These are phyloP conservation scores for Pleurotus giganteus DNA, from an alignment of 768 basidiomycete species.

Conservation along the genomic window DNA sequence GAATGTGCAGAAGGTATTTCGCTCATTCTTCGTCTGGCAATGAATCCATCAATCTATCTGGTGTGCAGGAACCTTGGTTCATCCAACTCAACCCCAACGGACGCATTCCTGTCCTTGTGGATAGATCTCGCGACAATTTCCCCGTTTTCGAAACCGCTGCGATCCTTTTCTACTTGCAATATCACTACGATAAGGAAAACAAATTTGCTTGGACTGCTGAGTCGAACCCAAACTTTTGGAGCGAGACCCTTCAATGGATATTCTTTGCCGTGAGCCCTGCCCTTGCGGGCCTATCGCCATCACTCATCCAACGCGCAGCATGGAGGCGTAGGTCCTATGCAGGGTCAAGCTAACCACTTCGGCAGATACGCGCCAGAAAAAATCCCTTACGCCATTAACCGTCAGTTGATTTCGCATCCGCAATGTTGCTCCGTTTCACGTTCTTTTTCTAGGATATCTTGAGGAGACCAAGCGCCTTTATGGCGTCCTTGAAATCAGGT, in stretches of 20 bases:
- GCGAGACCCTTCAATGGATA: constrained; percentile 81
- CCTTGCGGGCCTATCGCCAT: not conserved
- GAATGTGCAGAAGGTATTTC: constrained; percentile 68
- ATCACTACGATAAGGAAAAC: constrained; percentile 77
- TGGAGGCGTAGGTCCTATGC: constrained; percentile 86
- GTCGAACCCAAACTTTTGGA: constrained; percentile 56
- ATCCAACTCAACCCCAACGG: constrained; percentile 73
- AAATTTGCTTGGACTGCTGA: constrained; percentile 63
- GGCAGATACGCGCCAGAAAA: constrained; percentile 60
- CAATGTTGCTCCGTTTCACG: not conserved
- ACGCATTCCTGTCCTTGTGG: constrained; percentile 66
- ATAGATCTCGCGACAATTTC: constrained; percentile 61
- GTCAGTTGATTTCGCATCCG: constrained; percentile 30
- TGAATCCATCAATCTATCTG: not conserved
- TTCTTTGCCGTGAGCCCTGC: constrained; percentile 66
- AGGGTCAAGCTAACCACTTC: constrained; percentile 83
- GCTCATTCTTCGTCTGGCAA: no score
- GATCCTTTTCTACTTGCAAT: constrained; percentile 78
- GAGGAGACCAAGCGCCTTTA: constrained; percentile 85
- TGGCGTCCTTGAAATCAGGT: constrained; percentile 76
- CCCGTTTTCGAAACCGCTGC: constrained; percentile 75
- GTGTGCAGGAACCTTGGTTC: constrained; percentile 61
- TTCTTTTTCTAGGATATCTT: constrained; percentile 52
- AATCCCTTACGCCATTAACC: constrained; percentile 66
- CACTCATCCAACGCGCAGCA: constrained; percentile 41